Evolutionary conservation across 1,284 basidiomycete species (phyloP).

Genomic region (Cryptococcus amylolentus): DNA sequence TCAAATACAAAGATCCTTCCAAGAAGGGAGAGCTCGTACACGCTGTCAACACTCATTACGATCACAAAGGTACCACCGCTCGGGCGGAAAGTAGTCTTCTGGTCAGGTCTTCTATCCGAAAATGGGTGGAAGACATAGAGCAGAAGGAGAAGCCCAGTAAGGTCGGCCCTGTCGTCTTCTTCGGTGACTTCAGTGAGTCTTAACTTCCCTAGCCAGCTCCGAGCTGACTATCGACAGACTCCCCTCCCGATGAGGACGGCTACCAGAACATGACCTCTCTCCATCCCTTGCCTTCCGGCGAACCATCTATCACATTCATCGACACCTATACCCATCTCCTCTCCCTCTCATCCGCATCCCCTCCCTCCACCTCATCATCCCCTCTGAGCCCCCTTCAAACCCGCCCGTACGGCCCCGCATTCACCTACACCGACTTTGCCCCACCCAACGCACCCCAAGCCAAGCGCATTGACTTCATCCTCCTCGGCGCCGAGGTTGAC

Average conservation of each 20-base stretch:
- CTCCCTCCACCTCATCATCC: neutral
- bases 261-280: slow-evolving; percentile 43
- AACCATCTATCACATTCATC: slow-evolving; percentile 30
- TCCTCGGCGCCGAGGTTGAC: slow-evolving; percentile 23
- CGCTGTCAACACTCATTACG: slow-evolving; percentile 48
- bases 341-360: neutral
- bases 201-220: neutral
- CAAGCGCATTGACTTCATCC: slow-evolving; percentile 43
- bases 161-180: slow-evolving; percentile 21
- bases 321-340: slow-evolving; percentile 32
- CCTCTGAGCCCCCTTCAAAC: slow-evolving; percentile 15
- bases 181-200: slow-evolving; percentile 46
- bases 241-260: slow-evolving; percentile 40
- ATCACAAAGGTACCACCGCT: slow-evolving; percentile 38
- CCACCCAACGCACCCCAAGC: slow-evolving; percentile 22
- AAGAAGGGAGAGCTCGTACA: slow-evolving; percentile 26
- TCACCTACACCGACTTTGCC: slow-evolving; percentile 41
- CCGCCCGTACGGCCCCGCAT: slow-evolving; percentile 30
- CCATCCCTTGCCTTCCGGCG: slow-evolving; percentile 18
- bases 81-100: slow-evolving; percentile 38
- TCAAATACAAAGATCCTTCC: slow-evolving; percentile 13
- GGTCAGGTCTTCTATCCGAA: slow-evolving; percentile 30
- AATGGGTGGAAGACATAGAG: slow-evolving; percentile 30
- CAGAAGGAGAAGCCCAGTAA: slow-evolving; percentile 2
- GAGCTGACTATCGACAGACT: slow-evolving; percentile 21